These are phyloP conservation scores for Cordyceps fumosorosea DNA, from an alignment of 2,329 filamentous ascomycete species.

Conservation along the genomic window DNA sequence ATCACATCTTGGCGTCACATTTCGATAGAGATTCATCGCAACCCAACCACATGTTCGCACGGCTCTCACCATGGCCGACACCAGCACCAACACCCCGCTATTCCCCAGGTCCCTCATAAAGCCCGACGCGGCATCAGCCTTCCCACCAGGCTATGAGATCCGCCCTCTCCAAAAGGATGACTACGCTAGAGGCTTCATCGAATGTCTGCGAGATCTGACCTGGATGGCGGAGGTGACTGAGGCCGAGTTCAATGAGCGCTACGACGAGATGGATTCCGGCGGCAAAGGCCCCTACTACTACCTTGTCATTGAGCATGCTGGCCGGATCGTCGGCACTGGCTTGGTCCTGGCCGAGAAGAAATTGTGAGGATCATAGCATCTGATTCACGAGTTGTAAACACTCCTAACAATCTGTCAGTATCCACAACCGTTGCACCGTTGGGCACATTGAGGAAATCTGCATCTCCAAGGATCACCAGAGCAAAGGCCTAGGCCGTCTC, in stretches of 20 bases:
- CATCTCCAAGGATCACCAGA: constrained; percentile 70
- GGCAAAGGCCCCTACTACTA: constrained; percentile 57
- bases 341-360: constrained; percentile 74
- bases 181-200: constrained; percentile 64
- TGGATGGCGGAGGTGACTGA: constrained; percentile 67
- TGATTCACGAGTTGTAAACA: neutral
- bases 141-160: constrained; percentile 64
- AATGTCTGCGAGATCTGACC: constrained; percentile 69
- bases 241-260: constrained; percentile 59
- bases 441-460: constrained; percentile 85
- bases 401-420: constrained; percentile 31
- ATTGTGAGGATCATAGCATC: constrained; percentile 40
- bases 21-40: neutral
- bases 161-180: constrained; percentile 64
- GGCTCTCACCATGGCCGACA: constrained; percentile 13
- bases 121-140: constrained; percentile 47
- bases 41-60: neutral
- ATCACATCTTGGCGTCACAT: neutral
- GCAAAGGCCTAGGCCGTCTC: constrained; percentile 69
- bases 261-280: constrained; percentile 46
- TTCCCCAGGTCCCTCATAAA: constrained; percentile 64
- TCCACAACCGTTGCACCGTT: constrained; percentile 60
- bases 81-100: constrained; percentile 30
- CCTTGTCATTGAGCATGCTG: constrained; percentile 59
- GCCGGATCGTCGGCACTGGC: constrained; percentile 65